phyloP scores from a whole-genome alignment of 768 basidiomycete genomes.

The Hericium alpestre region DNA sequence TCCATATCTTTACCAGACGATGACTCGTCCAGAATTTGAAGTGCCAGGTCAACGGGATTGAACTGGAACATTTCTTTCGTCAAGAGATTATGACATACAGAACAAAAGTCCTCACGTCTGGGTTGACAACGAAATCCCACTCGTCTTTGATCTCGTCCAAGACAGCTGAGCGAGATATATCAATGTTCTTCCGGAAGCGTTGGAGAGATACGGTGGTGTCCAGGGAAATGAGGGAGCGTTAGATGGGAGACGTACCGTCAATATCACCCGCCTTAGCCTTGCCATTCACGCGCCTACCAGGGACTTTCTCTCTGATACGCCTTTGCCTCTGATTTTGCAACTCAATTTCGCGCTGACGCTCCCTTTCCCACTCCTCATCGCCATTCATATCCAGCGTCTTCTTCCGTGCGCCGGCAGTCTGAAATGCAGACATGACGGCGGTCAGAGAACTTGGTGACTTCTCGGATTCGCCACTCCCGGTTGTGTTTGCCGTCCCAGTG shows the following conservation, averaged over 20 bases:
- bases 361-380: conserved; percentile 45
- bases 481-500: conserved; percentile 2
- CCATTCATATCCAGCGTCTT: conserved; percentile 45
- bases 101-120: conserved; percentile 45
- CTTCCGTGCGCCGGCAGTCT: conserved; percentile 48
- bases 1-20: conserved; percentile 63
- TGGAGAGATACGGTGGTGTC: neutral
- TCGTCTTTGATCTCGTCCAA: conserved; percentile 79
- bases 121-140: conserved; percentile 81
- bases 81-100: neutral
- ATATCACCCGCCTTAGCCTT: conserved; percentile 68
- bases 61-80: conserved; percentile 41
- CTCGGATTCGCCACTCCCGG: conserved; percentile 8
- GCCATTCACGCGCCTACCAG: conserved; percentile 42
- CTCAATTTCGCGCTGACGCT: conserved; percentile 51
- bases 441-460: conserved; percentile 7
- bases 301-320: conserved; percentile 57
- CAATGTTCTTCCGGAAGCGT: too few species aligned
- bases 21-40: conserved; percentile 75
- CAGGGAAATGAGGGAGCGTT: neutral
- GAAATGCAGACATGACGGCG: conserved; percentile 62
- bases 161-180: conserved; percentile 40
- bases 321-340: conserved; percentile 57
- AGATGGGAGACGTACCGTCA: conserved; percentile 42
- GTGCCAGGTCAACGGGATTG: conserved; percentile 87